Conservation (phyloP, 352 stramenopile species). For the Saprolegnia parasitica region DNA sequence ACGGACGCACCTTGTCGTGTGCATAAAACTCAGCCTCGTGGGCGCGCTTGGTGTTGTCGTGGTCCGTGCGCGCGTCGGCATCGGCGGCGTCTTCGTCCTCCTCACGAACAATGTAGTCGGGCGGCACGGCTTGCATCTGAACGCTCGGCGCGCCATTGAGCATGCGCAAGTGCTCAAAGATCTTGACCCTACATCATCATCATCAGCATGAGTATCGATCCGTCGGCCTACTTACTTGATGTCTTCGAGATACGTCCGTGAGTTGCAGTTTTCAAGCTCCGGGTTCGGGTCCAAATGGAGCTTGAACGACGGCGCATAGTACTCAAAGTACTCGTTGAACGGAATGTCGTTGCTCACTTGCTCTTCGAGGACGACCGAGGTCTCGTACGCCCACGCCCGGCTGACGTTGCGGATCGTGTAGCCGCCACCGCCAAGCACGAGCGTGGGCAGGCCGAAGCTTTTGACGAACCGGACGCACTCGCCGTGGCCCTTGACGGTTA, state of each 20-base stretch:
- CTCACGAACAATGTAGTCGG: conserved; percentile 66
- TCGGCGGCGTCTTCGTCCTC: conserved; percentile 74
- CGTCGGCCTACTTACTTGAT: conserved; percentile 50
- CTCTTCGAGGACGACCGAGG: conserved; percentile 87
- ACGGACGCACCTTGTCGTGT: conserved; percentile 75
- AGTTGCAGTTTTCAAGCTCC: conserved; percentile 78
- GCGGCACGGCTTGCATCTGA: conserved; percentile 69
- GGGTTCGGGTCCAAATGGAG: conserved; percentile 72
- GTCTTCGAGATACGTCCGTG: conserved; percentile 76
- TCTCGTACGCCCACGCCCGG: conserved; percentile 97
- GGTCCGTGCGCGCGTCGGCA: conserved; percentile 61
- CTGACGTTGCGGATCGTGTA: conserved; percentile 87
- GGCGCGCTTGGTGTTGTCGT: conserved; percentile 55
- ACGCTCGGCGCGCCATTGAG: conserved; percentile 72
- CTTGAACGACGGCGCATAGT: conserved; percentile 81
- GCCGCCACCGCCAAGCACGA: conserved; percentile 78
- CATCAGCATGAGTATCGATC: conserved; percentile 32
- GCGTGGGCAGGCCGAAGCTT: conserved; percentile 74
- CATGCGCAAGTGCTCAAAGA: conserved; percentile 77
- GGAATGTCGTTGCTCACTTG: conserved; percentile 77
- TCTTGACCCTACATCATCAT: conserved; percentile 65
- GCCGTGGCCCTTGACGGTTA: conserved; percentile 86
- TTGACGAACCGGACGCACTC: conserved; percentile 83
- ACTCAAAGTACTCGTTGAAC: conserved; percentile 85
- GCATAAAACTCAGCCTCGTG: conserved; percentile 80